These are phyloP conservation scores for Pyrus hybrid DNA, from an alignment of 331 rosid genomes.

Conservation along the genomic window DNA sequence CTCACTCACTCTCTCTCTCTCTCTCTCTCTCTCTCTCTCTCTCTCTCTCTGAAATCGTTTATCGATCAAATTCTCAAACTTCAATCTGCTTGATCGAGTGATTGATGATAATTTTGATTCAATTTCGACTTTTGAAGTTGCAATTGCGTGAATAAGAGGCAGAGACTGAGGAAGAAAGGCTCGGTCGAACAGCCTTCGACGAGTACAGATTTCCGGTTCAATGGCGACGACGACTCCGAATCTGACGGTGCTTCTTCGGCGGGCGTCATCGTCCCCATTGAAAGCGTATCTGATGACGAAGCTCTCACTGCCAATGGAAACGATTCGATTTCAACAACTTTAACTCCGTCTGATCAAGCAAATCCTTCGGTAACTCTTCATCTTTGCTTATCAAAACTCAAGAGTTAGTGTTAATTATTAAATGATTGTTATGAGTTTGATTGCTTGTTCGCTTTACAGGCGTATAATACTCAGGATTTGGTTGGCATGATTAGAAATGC, in stretches of 20 bases:
- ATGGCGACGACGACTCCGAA: constrained; percentile 37
- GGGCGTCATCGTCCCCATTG: constrained; percentile 21
- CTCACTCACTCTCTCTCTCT: background rate
- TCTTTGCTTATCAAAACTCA: background rate
- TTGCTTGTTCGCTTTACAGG: constrained; percentile 29
- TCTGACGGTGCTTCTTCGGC: constrained; percentile 21
- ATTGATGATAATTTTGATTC: background rate
- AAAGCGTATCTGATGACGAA: constrained; percentile 21
- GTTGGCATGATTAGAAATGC: constrained; percentile 68
- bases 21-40: background rate
- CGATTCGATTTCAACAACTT: constrained; percentile 20
- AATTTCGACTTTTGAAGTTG: constrained; percentile 33
- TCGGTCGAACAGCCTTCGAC: constrained; percentile 28
- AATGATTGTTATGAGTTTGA: background rate
- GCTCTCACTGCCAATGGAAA: constrained; percentile 8
- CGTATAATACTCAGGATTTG: constrained; percentile 41
- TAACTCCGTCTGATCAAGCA: constrained; percentile 16
- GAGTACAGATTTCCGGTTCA: constrained; percentile 32
- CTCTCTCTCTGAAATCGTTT: background rate
- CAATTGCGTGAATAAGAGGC: constrained; percentile 55
- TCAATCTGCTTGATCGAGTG: background rate
- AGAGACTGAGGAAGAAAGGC: constrained; percentile 55
- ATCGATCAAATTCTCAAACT: background rate
- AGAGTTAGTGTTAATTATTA: background rate
- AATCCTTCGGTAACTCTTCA: constrained; percentile 29